Conservation (phyloP, 2,329 filamentous ascomycete species). For the Aspergillus calidoustus region DNA sequence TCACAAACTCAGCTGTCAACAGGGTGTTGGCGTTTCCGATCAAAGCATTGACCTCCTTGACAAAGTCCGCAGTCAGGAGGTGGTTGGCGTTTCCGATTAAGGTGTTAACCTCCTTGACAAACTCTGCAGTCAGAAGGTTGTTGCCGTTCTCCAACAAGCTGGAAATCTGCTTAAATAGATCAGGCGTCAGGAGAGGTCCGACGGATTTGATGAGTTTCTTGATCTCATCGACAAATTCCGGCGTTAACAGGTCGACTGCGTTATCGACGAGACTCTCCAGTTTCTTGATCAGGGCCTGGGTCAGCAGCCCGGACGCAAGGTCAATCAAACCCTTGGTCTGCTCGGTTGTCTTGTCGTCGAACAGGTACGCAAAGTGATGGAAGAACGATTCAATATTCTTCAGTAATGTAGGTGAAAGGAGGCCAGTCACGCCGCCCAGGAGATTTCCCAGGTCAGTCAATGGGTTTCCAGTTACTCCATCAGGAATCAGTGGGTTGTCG, state of each 20-base stretch:
- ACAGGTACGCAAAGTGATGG: constrained; percentile 38
- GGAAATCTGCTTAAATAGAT: constrained; percentile 23
- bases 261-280: constrained; percentile 29
- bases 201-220: constrained; percentile 28
- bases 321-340: constrained; percentile 35
- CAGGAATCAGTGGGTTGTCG: constrained; percentile 14
- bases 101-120: constrained; percentile 29
- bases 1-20: constrained; percentile 31
- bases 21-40: constrained; percentile 35
- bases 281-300: constrained; percentile 30
- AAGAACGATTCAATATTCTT: constrained; percentile 40
- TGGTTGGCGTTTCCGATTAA: constrained; percentile 27
- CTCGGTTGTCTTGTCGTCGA: constrained; percentile 37
- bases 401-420: constrained; percentile 35
- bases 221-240: constrained; percentile 32
- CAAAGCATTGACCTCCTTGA: constrained; percentile 37
- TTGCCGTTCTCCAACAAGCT: constrained; percentile 27
- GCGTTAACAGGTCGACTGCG: constrained; percentile 26
- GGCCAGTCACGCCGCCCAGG: constrained; percentile 33
- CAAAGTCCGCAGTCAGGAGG: constrained; percentile 28
- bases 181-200: constrained; percentile 25
- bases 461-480: constrained; percentile 22
- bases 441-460: constrained; percentile 37
- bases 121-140: constrained; percentile 29
- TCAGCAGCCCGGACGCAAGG: constrained; percentile 30